phyloP scores from a whole-genome alignment of 2,329 filamentous ascomycete genomes.

The Eutypa lata region DNA sequence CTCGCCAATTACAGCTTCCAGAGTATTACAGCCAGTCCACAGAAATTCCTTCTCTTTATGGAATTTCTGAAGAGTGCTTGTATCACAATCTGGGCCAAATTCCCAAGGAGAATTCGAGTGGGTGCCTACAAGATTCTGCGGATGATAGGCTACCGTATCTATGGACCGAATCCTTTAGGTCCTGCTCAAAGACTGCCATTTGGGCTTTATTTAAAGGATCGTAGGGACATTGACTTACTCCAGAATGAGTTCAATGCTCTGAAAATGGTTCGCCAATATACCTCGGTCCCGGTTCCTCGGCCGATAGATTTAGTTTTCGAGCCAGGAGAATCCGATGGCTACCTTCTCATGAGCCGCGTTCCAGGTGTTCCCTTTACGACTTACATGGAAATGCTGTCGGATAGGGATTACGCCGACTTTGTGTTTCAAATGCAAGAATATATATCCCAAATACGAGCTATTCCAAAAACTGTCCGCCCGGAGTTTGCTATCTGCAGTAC shows the following conservation, averaged over 20 bases:
- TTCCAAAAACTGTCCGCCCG: constrained; percentile 15
- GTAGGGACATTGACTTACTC: constrained; percentile 4
- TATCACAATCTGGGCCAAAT: constrained; percentile 14
- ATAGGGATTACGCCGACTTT: constrained; percentile 19
- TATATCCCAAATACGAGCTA: constrained; percentile 22
- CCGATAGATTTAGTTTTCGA: constrained; percentile 26
- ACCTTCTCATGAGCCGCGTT: constrained; percentile 20
- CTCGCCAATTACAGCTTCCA: not conserved
- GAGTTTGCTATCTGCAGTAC: constrained; percentile 28
- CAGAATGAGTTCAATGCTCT: constrained; percentile 30
- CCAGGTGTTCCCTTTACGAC: constrained; percentile 16
- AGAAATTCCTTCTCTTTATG: not conserved
- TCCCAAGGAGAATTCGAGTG: constrained; percentile 13
- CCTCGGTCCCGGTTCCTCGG: constrained; percentile 22
- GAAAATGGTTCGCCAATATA: constrained; percentile 18
- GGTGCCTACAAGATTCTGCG: constrained; percentile 15
- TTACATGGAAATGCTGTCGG: constrained; percentile 22
- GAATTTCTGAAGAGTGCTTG: constrained; percentile 6
- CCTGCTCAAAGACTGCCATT: constrained; percentile 26
- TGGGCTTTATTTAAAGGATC: constrained; percentile 28
- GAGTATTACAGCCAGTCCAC: not conserved
- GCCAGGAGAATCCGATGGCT: constrained; percentile 5
- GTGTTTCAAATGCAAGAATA: constrained; percentile 21
- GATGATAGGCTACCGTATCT: constrained; percentile 15
- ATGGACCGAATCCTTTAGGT: constrained; percentile 8